Evolutionary conservation across 2,329 filamentous ascomycete genomes (phyloP).

Genomic region (Ophidiomyces ophidiicola): DNA sequence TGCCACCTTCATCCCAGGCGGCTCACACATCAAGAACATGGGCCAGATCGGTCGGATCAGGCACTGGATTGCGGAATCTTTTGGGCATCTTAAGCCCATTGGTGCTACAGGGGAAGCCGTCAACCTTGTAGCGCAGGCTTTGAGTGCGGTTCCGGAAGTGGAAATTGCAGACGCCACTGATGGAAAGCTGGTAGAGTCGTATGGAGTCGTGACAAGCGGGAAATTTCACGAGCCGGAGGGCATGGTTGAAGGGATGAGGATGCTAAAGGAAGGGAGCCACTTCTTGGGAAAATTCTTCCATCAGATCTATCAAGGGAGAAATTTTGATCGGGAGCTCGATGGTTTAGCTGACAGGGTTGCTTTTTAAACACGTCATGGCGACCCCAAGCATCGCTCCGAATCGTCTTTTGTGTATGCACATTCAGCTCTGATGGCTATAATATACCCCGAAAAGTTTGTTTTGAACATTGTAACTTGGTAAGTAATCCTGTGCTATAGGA

Average conservation of each 20-base stretch:
- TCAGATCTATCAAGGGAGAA: conserved; percentile 58
- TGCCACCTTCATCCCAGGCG: conserved; percentile 59
- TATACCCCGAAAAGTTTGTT: too few species aligned
- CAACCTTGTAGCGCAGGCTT: conserved; percentile 44
- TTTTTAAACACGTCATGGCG: conserved; percentile 45
- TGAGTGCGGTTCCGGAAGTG: conserved; percentile 36
- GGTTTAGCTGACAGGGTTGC: conserved; percentile 56
- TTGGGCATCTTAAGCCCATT: conserved; percentile 69
- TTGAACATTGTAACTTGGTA: too few species aligned
- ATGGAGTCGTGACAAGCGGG: conserved; percentile 62
- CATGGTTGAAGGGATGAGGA: conserved; percentile 49
- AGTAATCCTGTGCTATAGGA: too few species aligned
- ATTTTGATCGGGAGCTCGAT: conserved; percentile 61
- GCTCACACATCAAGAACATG: conserved; percentile 45
- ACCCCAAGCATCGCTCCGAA: too few species aligned
- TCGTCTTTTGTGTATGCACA: too few species aligned
- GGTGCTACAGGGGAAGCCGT: conserved; percentile 63
- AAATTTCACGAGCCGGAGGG: conserved; percentile 42
- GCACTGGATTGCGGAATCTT: conserved; percentile 69
- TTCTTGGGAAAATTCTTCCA: conserved; percentile 62
- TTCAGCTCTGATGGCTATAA: too few species aligned
- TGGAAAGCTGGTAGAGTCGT: conserved; percentile 50
- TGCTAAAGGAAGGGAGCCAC: conserved; percentile 54
- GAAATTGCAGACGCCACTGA: conserved; percentile 38
- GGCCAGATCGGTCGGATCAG: conserved; percentile 57